phyloP scores from a whole-genome alignment of 2,329 filamentous ascomycete species.

The Grosmannia huntii region DNA sequence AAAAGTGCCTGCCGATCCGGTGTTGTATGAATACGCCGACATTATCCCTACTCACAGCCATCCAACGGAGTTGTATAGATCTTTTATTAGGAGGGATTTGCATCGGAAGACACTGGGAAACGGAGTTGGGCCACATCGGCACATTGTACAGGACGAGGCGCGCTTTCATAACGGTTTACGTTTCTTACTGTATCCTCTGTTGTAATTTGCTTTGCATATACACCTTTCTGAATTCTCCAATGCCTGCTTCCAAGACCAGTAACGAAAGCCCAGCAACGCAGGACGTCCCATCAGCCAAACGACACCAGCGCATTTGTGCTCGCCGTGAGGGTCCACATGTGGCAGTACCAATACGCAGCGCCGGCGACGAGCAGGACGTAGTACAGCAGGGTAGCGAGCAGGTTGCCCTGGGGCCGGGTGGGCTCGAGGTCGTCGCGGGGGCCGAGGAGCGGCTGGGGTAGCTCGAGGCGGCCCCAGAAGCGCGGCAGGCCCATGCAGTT shows the following conservation, averaged over 20 bases:
- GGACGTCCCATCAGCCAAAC: constrained; percentile 1
- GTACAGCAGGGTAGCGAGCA: constrained; percentile 63
- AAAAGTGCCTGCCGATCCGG: not conserved
- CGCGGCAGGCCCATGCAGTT: constrained; percentile 85
- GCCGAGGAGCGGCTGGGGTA: constrained; percentile 1
- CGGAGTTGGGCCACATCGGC: not conserved
- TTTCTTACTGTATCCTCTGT: not conserved
- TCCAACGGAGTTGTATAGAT: not conserved
- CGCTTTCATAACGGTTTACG: not conserved
- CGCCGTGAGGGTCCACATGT: constrained; percentile 61
- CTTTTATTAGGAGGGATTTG: not conserved
- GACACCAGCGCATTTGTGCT: constrained; percentile 36
- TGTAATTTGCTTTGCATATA: not conserved
- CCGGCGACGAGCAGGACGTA: constrained; percentile 66
- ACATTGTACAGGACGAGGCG: not conserved
- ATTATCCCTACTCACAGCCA: not conserved
- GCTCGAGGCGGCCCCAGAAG: constrained; percentile 64
- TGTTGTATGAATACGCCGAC: not conserved
- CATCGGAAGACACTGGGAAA: not conserved
- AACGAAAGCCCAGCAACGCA: too few species aligned
- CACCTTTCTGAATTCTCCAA: too few species aligned
- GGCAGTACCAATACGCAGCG: constrained; percentile 55
- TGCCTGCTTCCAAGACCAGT: too few species aligned
- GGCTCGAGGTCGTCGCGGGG: constrained; percentile 11
- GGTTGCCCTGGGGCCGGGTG: constrained; percentile 5